Evolutionary conservation across 2,329 filamentous ascomycete species (phyloP).

Genomic region (Pseudogymnoascus sp.): DNA sequence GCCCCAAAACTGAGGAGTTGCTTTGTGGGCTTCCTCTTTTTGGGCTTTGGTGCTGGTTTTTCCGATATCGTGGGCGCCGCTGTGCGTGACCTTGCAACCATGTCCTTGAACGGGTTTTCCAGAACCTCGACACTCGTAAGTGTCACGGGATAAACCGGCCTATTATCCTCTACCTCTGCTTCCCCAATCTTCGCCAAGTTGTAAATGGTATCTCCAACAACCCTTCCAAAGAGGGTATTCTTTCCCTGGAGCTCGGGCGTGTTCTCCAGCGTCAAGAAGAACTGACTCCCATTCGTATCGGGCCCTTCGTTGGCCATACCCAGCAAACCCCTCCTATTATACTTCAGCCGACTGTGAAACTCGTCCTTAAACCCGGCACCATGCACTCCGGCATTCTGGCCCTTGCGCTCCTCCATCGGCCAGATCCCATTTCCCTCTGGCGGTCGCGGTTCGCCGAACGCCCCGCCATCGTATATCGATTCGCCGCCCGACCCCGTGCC

Average conservation of each 20-base stretch:
- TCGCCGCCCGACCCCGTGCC: conserved; percentile 87
- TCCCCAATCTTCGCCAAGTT: conserved; percentile 93
- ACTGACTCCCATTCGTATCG: conserved; percentile 87
- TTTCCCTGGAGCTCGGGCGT: conserved; percentile 77
- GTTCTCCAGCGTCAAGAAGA: conserved; percentile 88
- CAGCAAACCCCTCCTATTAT: conserved; percentile 79
- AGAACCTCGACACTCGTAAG: conserved; percentile 67
- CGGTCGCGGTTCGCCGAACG: conserved; percentile 41
- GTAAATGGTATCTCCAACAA: conserved; percentile 92
- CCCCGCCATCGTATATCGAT: conserved; percentile 82
- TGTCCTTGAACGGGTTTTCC: conserved; percentile 74
- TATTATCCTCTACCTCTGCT: conserved; percentile 71
- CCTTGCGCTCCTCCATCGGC: conserved; percentile 57
- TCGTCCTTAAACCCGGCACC: conserved; percentile 70
- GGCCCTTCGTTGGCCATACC: conserved; percentile 92
- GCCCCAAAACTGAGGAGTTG: conserved; percentile 71
- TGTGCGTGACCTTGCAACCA: conserved; percentile 59
- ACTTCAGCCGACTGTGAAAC: conserved; percentile 84
- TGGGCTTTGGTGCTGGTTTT: conserved; percentile 46
- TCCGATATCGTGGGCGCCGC: conserved; percentile 42
- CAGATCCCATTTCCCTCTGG: conserved; percentile 27
- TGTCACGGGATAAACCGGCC: conserved; percentile 77
- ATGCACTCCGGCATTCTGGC: conserved; percentile 49
- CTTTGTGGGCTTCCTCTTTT: conserved; percentile 68
- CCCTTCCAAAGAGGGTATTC: conserved; percentile 88